phyloP scores from a whole-genome alignment of 23 red algal genomes.

The Gracilariopsis chorda region DNA sequence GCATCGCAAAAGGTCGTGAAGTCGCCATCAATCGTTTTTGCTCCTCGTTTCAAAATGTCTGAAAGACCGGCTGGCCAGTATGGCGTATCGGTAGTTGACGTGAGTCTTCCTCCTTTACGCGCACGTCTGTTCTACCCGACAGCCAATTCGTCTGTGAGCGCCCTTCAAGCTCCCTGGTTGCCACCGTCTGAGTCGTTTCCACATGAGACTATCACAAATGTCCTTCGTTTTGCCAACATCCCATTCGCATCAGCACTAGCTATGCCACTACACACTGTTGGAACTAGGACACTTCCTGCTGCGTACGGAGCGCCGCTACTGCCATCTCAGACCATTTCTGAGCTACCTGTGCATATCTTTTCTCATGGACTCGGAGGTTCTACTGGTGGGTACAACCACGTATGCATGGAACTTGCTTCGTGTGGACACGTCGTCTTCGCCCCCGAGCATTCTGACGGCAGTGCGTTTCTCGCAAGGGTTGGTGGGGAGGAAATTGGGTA shows the following conservation, averaged over 20 bases:
- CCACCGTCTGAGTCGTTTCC: conserved; percentile 16
- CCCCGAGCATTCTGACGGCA: conserved; percentile 52
- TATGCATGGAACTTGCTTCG: conserved; percentile 33
- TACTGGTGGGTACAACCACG: conserved; percentile 15
- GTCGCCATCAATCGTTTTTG: too few species aligned
- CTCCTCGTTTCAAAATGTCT: too few species aligned
- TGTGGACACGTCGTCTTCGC: conserved; percentile 35
- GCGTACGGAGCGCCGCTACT: background rate
- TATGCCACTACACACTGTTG: background rate
- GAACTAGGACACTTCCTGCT: conserved; percentile 16
- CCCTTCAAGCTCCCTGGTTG: conserved; percentile 6
- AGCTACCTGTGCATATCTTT: conserved; percentile 36
- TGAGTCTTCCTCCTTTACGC: background rate
- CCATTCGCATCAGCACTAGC: background rate
- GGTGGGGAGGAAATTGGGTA: background rate
- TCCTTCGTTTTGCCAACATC: background rate
- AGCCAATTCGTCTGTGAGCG: background rate
- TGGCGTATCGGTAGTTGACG: conserved; percentile 16
- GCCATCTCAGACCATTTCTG: background rate
- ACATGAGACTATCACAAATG: conserved; percentile 10
- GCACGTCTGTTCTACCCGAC: conserved; percentile 35
- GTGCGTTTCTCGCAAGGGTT: conserved; percentile 9
- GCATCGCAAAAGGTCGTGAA: too few species aligned
- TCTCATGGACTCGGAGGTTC: conserved; percentile 61
- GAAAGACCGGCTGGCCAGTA: conserved; percentile 20